Conservation (phyloP, 2,329 filamentous ascomycete genomes). For the Fusarium xyrophilum region DNA sequence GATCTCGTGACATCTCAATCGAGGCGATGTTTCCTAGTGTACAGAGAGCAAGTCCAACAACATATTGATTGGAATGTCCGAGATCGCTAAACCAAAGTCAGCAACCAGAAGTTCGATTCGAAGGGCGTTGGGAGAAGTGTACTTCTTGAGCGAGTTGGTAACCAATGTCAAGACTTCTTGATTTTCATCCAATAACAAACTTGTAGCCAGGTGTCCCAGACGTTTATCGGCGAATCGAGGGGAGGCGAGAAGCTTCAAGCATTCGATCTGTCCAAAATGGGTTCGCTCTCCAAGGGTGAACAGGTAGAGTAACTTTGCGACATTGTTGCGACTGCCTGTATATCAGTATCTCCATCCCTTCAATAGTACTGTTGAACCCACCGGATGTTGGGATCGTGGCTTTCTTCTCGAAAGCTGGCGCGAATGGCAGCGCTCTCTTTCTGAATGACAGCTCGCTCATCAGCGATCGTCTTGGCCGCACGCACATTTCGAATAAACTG, state of each 20-base stretch:
- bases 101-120: constrained; percentile 3
- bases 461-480: constrained; percentile 97
- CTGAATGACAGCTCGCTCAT: constrained; percentile 96
- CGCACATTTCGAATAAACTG: constrained; percentile 99
- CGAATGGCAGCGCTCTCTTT: constrained; percentile 98
- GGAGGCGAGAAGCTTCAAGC: constrained; percentile 93
- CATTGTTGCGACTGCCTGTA: constrained; percentile 85
- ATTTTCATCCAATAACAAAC: constrained; percentile 95
- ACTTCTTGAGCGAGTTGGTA: constrained; percentile 98
- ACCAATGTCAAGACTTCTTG: constrained; percentile 97
- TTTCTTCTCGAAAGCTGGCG: constrained; percentile 97
- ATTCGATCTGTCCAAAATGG: constrained; percentile 99
- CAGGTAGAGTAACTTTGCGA: constrained; percentile 96
- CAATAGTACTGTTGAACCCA: constrained; percentile 52
- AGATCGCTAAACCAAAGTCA: constrained; percentile 71
- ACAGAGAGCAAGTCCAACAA: constrained; percentile 94
- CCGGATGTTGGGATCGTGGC: constrained; percentile 88
- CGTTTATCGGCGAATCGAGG: constrained; percentile 98
- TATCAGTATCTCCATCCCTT: constrained; percentile 15
- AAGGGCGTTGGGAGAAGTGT: constrained; percentile 41
- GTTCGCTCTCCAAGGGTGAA: constrained; percentile 97
- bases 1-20: constrained; percentile 95
- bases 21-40: constrained; percentile 98
- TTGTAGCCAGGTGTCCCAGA: constrained; percentile 92
- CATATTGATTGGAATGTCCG: constrained; percentile 97